Percentiles rank a stretch among this genome's conserved stretches.
Evolutionary conservation across 768 basidiomycete species (phyloP).

Genomic region (Mycena polygramma): DNA sequence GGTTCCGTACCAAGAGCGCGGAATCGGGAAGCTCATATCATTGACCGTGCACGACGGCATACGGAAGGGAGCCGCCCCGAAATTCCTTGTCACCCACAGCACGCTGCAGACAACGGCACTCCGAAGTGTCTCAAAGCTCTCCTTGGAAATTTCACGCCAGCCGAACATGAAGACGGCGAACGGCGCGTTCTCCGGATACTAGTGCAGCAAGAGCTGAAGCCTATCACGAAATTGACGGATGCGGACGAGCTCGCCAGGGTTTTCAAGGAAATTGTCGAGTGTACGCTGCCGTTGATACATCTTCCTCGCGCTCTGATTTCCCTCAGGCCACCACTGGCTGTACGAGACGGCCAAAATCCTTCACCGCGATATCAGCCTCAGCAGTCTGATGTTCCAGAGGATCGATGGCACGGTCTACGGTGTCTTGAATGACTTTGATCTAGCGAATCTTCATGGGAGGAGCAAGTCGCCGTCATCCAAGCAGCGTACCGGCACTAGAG

Average conservation of each 20-base stretch:
- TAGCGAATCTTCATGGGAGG: background rate
- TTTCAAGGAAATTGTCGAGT: slow-evolving; percentile 4
- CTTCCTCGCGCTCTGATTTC: background rate
- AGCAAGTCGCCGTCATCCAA: slow-evolving; percentile 21
- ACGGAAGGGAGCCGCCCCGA: no score
- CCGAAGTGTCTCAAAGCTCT: no score
- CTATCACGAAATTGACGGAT: background rate
- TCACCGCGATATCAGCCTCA: slow-evolving; percentile 11
- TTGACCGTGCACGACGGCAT: no score
- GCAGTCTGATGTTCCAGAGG: slow-evolving; percentile 7
- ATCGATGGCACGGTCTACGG: slow-evolving; percentile 7
- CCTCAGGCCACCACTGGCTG: slow-evolving; percentile 11
- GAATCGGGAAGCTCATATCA: no score
- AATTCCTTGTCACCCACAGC: no score
- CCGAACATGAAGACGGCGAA: no score
- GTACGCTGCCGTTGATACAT: background rate
- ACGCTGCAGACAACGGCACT: no score
- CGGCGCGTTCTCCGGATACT: background rate
- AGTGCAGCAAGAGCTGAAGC: slow-evolving; percentile 4
- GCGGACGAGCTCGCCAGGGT: background rate
- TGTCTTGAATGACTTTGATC: slow-evolving; percentile 22
- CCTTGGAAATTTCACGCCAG: no score
- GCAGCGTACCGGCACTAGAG: slow-evolving; percentile 46
- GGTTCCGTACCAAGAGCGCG: no score
- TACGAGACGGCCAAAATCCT: background rate